A percentile compares a stretch with the other conserved stretches of the same genome.
Evolutionary conservation across 148 eudicot species (phyloP).

Genomic region (Nyssa sinensis): DNA sequence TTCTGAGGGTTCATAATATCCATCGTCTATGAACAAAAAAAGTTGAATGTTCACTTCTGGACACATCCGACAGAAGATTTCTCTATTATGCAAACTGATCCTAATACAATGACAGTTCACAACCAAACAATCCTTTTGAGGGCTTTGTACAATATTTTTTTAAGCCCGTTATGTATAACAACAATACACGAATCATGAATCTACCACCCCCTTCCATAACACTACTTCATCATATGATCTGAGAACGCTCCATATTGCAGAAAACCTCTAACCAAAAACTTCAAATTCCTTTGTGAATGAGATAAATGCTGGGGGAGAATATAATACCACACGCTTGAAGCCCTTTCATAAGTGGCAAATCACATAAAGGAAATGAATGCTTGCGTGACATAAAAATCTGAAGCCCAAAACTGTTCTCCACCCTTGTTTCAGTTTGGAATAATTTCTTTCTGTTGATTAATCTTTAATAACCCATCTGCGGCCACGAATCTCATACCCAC

Average conservation of each 20-base stretch:
- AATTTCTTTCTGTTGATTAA: slow-evolving; percentile 18
- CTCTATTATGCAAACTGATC: not conserved
- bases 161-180: not conserved
- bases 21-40: too few relatives aligned
- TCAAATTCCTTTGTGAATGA: not conserved
- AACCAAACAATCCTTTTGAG: not conserved
- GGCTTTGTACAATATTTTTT: slow-evolving; percentile 1
- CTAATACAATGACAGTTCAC: not conserved
- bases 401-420: not conserved
- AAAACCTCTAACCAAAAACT: not conserved
- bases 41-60: not conserved
- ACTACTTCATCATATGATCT: not conserved
- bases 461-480: slow-evolving; percentile 91
- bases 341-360: not conserved
- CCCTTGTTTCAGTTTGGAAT: not conserved
- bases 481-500: slow-evolving; percentile 71
- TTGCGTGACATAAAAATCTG: too few relatives aligned
- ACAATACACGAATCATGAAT: slow-evolving; percentile 1
- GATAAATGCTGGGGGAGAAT: not conserved
- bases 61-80: not conserved
- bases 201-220: not conserved
- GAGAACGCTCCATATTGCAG: not conserved
- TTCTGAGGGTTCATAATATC: too few relatives aligned
- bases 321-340: not conserved
- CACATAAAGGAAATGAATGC: not conserved